Percentiles rank a stretch among this genome's conserved stretches.
Conservation (phyloP, 306 rosid genomes). For the Cicer cuneatum region DNA sequence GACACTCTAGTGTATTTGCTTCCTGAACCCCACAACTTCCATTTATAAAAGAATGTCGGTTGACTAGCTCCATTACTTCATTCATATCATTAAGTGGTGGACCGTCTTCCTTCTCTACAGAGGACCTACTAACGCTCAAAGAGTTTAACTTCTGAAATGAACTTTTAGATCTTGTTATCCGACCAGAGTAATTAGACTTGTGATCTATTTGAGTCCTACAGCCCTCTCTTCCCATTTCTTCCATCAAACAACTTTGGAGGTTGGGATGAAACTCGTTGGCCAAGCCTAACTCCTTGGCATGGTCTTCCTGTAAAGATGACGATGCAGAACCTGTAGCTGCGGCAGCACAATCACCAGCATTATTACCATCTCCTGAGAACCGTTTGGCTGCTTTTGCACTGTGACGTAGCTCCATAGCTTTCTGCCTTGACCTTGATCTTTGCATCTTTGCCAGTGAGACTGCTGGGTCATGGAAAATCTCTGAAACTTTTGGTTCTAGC, state of each 20-base stretch:
- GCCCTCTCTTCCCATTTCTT: constrained; percentile 48
- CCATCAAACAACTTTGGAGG: constrained; percentile 46
- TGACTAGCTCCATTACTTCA: constrained; percentile 43
- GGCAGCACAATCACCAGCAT: constrained; percentile 46
- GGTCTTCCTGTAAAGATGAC: constrained; percentile 49
- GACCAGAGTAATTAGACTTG: constrained; percentile 41
- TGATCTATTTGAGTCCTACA: constrained; percentile 42
- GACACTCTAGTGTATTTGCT: constrained; percentile 39
- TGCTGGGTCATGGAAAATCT: constrained; percentile 58
- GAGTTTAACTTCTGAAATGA: constrained; percentile 46
- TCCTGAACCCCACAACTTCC: constrained; percentile 44
- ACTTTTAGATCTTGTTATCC: constrained; percentile 55
- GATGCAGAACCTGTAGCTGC: constrained; percentile 48
- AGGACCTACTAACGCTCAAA: constrained; percentile 46
- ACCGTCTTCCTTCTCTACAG: constrained; percentile 43
- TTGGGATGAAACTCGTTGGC: constrained; percentile 49
- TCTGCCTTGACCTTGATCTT: constrained; percentile 90
- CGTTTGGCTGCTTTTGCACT: constrained; percentile 58
- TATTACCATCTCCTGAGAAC: constrained; percentile 44
- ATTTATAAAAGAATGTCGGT: constrained; percentile 33
- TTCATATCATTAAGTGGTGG: constrained; percentile 46
- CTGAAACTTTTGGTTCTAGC: constrained; percentile 49
- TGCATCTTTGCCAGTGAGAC: constrained; percentile 77
- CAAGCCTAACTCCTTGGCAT: constrained; percentile 46
- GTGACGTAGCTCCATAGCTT: constrained; percentile 72